Evolutionary conservation across 805 yeast species (phyloP).

Genomic region (Suhomyces sp.): DNA sequence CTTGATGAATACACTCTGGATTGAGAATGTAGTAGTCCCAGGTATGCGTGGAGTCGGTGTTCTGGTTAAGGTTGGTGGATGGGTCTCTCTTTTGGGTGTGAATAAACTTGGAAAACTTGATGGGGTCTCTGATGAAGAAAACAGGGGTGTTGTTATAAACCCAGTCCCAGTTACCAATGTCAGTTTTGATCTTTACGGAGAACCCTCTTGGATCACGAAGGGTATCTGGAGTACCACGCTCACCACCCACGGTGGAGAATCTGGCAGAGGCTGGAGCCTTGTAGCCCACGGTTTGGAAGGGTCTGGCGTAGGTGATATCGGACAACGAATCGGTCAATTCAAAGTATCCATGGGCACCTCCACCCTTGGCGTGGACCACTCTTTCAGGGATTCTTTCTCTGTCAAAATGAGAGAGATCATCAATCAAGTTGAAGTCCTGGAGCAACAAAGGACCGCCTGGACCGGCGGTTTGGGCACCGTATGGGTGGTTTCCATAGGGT

Average conservation of each 20-base stretch:
- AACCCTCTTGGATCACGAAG: constrained; percentile 90
- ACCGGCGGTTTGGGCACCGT: constrained; percentile 74
- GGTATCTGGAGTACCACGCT: constrained; percentile 75
- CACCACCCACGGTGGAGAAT: constrained; percentile 89
- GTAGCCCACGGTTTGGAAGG: constrained; percentile 74
- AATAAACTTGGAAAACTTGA: constrained; percentile 83
- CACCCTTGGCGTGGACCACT: constrained; percentile 92
- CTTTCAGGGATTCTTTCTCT: constrained; percentile 90
- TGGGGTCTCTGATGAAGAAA: constrained; percentile 81
- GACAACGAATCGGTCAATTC: constrained; percentile 65
- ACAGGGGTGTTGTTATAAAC: constrained; percentile 87
- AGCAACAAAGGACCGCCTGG: constrained; percentile 75
- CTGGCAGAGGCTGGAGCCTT: constrained; percentile 71
- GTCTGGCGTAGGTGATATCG: constrained; percentile 75
- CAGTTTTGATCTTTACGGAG: constrained; percentile 75
- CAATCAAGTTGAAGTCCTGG: constrained; percentile 80
- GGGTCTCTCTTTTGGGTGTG: constrained; percentile 90
- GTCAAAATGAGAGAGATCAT: constrained; percentile 82
- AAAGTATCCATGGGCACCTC: constrained; percentile 86
- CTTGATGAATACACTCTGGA: constrained; percentile 58
- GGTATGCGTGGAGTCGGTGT: constrained; percentile 47
- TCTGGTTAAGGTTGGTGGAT: constrained; percentile 48
- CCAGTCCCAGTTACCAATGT: constrained; percentile 81
- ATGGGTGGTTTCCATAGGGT: constrained; percentile 54
- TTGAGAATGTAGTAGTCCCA: constrained; percentile 61